Base-by-base conservation (phyloP, 257 asterid genomes). In the Lantana camara region DNA sequence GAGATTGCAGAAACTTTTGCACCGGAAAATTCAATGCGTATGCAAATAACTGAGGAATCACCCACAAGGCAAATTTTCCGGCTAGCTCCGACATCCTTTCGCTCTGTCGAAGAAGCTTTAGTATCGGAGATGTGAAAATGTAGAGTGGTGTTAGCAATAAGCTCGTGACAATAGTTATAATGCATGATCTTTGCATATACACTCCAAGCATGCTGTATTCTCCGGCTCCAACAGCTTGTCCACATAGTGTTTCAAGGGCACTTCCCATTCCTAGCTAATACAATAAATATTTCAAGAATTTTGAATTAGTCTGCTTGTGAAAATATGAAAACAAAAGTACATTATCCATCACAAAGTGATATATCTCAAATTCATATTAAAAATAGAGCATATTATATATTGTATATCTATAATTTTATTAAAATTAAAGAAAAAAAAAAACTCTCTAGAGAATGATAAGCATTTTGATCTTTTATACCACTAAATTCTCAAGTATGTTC, bases 181-280 rank as follows among this genome's bases (percentile, higher is more conserved):
- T 67, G 76, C 86, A 87, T 35, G 97, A 90, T 70, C 96, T 77
- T 75, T 90, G 97, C 68, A 82, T 29, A 66, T 88, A 82, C 17
- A 90, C 55, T 15, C 97, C 97, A 19, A 90, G 93, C 90, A 76
- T 85, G 2, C 74, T 74, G 12, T 49, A 70, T 48, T 85, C 83
- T 7, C 80, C 93, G 0, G 95, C 96, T 1, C 97, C 97, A 37
- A 83, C 90, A 0, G 97, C 97, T 32, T 90, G 97, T 14, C 97
- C 97, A 27, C 95, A 87, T 0, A 90, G 90, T 1, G 97, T 90
- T 67, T 90, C 97, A 0, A 90, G 84, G 12, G 97, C 96, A 68
- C 97, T 90, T 83, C 95, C 97, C 92, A 90, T 82, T 60, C 97
- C 97, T 77, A 90, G 80, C 97, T 90, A 78, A 65, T 73, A 57